Base-by-base conservation (phyloP, 1,284 basidiomycete genomes). In the Cerioporus squamosus region DNA sequence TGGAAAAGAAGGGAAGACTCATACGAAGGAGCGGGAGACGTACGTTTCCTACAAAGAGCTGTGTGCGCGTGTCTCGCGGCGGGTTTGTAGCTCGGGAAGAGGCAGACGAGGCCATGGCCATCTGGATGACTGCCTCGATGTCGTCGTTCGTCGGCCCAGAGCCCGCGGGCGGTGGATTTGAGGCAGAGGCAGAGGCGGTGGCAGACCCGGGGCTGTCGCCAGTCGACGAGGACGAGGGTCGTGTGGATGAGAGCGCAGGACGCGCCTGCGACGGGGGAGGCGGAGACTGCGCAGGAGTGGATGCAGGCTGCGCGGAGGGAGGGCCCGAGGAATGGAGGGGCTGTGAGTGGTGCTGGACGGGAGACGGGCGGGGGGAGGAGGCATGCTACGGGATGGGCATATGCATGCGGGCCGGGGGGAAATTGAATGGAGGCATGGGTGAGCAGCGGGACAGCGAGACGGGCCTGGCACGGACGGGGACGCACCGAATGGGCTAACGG, bases 41-140 rank as follows among this genome's bases (percentile, higher is more conserved):
- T 71, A 94, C 90, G 71, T 96, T 96, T 55, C 93, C 94, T 40
- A 95, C 90, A 68, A 94, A 96, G 10, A 95, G 81, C 75, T 96
- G 94, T 0, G 93, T 95, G 52, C 94, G 82, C 0, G 94, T 97
- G 73, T 98, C 95, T 56, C 85, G 74, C 2, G 83, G 83, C 48
- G 85, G 82, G 44, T 77, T 68, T 2, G 81, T 72, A 2, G 77
- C 68, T 33, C 77, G 77, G 2, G 81, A 72, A 10, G 85, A 81
- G 45, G 87, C 43, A 17, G 65, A 60, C 3, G 69, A 65, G 33
- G 68, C 68, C 67, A 70, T 93, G 24, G 91, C 91, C 74, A 86
- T 82, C 69, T 90, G 88, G 60, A 93, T 93, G 68, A 92, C 81
- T 6, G 89, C 88, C 70, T 93, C 91, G 68, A 93, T 93, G 66